phyloP scores from a whole-genome alignment of 106 monocot species.

The Alisma plantagoaquatica region DNA sequence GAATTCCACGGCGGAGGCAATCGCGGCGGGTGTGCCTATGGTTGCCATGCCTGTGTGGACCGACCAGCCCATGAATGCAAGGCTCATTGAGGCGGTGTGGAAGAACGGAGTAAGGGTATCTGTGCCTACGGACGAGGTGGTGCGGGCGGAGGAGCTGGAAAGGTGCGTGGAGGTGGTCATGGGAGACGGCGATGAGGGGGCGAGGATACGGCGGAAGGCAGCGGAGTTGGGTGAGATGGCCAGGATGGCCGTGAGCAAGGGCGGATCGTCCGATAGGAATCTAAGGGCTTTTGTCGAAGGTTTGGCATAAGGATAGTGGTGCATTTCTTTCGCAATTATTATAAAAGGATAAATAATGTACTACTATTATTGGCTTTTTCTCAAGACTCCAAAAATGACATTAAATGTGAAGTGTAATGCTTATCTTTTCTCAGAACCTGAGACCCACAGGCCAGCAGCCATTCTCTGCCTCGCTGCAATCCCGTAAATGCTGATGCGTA shows the following conservation, averaged over 20 bases:
- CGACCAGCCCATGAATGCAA: constrained; percentile 10
- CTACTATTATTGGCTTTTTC: no score
- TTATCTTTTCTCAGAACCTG: no score
- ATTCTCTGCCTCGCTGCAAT: no score
- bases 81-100: constrained; percentile 8
- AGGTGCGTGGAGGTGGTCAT: constrained; percentile 7
- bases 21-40: constrained; percentile 21
- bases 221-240: not conserved
- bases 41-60: constrained; percentile 14
- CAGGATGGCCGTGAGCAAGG: not conserved
- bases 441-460: no score
- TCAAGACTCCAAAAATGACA: no score
- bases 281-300: constrained; percentile 12
- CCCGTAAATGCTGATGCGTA: no score
- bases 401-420: no score
- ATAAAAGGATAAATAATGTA: no score
- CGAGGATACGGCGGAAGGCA: not conserved
- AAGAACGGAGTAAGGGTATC: not conserved
- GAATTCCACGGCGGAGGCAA: no score
- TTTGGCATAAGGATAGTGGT: no score
- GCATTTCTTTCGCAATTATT: no score
- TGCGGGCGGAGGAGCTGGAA: constrained; percentile 11
- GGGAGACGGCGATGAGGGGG: not conserved
- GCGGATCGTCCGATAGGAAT: constrained; percentile 11
- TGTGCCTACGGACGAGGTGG: not conserved